Evolutionary conservation across 169 alveolate species (phyloP), one percentile per base, ranked within the genome.

Genomic region (Plasmodium blacklocki): DNA sequence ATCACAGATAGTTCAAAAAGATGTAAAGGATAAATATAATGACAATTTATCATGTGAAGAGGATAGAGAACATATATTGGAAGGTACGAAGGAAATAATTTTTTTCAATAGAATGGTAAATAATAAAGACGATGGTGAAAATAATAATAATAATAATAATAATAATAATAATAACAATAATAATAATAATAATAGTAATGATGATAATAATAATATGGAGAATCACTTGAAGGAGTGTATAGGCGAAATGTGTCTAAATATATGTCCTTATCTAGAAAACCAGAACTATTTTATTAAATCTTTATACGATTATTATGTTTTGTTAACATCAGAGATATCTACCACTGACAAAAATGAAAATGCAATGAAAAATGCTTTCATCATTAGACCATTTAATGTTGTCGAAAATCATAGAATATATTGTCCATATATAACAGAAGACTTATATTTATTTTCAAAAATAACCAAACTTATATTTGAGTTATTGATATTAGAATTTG

Each of bases 381-480:
- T 23, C 29, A 71, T 83, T 68, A 62, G 91, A 21, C 50, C 63
- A 23, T 83, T 83, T 62, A 59, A 83, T 49, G 21, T 58, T 26
- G 59, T 83, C 56, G 91, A 83, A 62, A 83, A 83, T 62, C 91
- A 83, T 29, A 58, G 91, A 26, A 32, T 62, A 52, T 83, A 68
- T 50, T 83, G 91, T 14, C 91, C 91, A 8, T 83, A 83, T 45
- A 58, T 83, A 49, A 83, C 74, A 19, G 91, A 83, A 83, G 91
- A 83, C 32, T 39, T 83, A 49, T 83, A 83, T 45, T 18, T 60
- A n/a, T 83, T 83, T 63, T 83, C 91, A 15, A 83, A 83, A 66
- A 83, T 83, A 52, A 83, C 91, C 39, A 70, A 49, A 62, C 85
- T 83, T 11, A 49, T 83, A 29, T 83, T 83, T 50, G 91, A 83